Base-by-base conservation (phyloP, 805 yeast genomes). In the Ogataea pilisensis region DNA sequence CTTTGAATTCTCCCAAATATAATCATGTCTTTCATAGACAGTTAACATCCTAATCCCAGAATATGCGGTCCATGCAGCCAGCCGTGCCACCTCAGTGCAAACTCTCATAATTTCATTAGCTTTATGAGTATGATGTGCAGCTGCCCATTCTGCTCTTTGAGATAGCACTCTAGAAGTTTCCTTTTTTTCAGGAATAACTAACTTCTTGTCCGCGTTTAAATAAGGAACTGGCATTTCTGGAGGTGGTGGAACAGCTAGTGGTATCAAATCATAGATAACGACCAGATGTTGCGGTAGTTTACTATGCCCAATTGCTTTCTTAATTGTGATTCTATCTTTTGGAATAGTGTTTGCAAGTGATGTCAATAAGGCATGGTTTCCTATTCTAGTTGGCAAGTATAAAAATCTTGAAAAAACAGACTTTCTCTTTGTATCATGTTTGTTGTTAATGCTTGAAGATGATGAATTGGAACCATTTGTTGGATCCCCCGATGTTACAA, bases 221-320 rank as follows among this genome's bases (percentile, higher is more conserved):
- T 61, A 71, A 0, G 76, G 75, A 28, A 57, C 58, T 2, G 77
- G 77, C 12, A 69, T 42, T 12, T 61, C 66, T 1, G 73, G 70
- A 18, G 77, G 76, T 17, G 66, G 64, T 3, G 59, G 56, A 3
- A 61, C 50, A 4, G 61, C 53, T 34, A 55, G 35, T 1, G 60
- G 58, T 19, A 44, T 50, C 42, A 61, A 43, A 34, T 64, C 59
- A 30, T 70, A 58, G 5, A 69, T 53, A 12, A 65, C 51, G 2
- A 59, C 54, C 8, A 68, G 39, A 22, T 65, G 55, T 2, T 42
- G 37, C 0, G 76, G 75, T 3, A 61, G 34, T 28, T 36, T 41
- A 18, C 41, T 49, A 12, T 46, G 38, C 5, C 49, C 52, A 27
- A 53, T 47, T 8, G 48, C 50, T 14, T 38, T 41, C 34, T 41